Percentiles rank a stretch among this genome's conserved stretches.
Evolutionary conservation across 106 monocot species (phyloP).

Genomic region (Chionographis japonica): DNA sequence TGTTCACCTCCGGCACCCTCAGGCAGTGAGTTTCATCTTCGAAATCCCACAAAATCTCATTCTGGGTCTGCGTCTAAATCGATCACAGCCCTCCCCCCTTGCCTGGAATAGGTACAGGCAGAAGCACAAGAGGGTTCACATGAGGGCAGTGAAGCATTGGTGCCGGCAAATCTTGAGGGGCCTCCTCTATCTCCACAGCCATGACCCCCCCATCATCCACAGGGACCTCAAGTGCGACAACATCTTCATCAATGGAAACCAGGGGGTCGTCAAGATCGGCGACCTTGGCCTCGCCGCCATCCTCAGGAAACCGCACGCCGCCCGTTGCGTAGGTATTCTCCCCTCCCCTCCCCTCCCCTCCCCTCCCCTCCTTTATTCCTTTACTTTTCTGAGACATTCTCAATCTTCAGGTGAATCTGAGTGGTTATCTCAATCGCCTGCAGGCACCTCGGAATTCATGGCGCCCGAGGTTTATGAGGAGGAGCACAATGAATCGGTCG

Average conservation of each 20-base stretch:
- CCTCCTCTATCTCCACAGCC: conserved; percentile 54
- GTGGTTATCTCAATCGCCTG: background rate
- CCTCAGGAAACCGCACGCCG: conserved; percentile 53
- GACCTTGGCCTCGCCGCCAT: conserved; percentile 64
- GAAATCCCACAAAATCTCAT: too few species aligned
- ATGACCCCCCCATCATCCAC: conserved; percentile 58
- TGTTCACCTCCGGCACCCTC: conserved; percentile 44
- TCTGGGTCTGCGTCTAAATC: background rate
- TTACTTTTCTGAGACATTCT: background rate
- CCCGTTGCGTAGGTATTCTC: conserved; percentile 45
- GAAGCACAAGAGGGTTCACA: conserved; percentile 43
- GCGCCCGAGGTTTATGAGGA: conserved; percentile 65
- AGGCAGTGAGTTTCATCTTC: conserved; percentile 44
- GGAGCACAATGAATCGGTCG: conserved; percentile 62
- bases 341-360: background rate
- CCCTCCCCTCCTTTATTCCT: background rate
- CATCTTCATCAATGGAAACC: conserved; percentile 64
- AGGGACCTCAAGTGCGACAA: conserved; percentile 70
- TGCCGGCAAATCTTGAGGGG: conserved; percentile 54
- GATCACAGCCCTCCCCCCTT: background rate
- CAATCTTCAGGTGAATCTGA: background rate
- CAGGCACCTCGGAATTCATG: conserved; percentile 73
- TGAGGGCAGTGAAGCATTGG: conserved; percentile 64
- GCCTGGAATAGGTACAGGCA: conserved; percentile 36
- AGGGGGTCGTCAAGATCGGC: conserved; percentile 62